These are phyloP conservation scores for Helminthosporium solani DNA, from an alignment of 2,329 filamentous ascomycete species.

Conservation along the genomic window DNA sequence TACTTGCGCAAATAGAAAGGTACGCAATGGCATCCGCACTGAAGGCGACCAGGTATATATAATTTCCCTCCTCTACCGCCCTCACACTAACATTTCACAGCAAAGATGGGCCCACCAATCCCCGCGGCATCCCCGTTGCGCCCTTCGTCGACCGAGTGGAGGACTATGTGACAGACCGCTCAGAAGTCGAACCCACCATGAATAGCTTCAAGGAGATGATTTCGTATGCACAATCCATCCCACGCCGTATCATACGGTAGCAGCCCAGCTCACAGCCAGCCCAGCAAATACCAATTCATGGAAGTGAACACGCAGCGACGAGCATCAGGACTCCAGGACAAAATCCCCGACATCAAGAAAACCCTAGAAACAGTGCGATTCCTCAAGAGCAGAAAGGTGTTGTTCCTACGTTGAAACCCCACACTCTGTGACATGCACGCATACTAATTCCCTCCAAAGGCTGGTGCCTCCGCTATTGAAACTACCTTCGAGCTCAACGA, in stretches of 20 bases:
- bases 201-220: conserved; percentile 93
- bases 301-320: conserved; percentile 88
- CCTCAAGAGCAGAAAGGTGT: conserved; percentile 73
- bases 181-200: conserved; percentile 77
- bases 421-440: no score
- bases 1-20: conserved; percentile 10
- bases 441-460: conserved; percentile 28
- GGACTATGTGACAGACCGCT: conserved; percentile 77
- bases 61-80: background rate
- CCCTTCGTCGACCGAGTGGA: conserved; percentile 87
- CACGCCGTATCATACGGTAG: background rate
- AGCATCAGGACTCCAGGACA: conserved; percentile 79
- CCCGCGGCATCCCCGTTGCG: conserved; percentile 78
- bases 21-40: conserved; percentile 30
- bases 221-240: conserved; percentile 57
- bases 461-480: conserved; percentile 68
- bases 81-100: conserved; percentile 13
- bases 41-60: conserved; percentile 26
- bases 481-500: conserved; percentile 97
- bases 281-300: conserved; percentile 99
- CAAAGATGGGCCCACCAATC: conserved; percentile 64
- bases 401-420: no score
- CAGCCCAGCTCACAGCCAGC: conserved; percentile 11
- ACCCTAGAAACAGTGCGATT: conserved; percentile 90
- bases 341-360: conserved; percentile 96